These are phyloP conservation scores for Chondrus crispus DNA, from an alignment of 23 red algal genomes.

Conservation along the genomic window DNA sequence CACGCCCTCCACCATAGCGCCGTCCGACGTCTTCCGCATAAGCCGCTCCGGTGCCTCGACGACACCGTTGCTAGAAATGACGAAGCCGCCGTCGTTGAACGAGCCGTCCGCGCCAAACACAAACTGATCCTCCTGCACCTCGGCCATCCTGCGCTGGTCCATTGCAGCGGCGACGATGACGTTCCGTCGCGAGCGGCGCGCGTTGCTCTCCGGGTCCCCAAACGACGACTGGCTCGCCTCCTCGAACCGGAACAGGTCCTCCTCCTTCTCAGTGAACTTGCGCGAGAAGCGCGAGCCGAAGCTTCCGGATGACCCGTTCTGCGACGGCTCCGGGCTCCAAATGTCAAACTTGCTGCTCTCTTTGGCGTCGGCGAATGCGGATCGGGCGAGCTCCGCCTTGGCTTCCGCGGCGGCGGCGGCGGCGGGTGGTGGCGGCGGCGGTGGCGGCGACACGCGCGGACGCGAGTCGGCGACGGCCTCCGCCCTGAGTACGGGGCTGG, in stretches of 20 bases:
- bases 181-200: not conserved
- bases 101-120: constrained; percentile 56
- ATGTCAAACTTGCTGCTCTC: not conserved
- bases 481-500: too few relatives aligned
- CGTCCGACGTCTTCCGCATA: constrained; percentile 40
- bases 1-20: constrained; percentile 43
- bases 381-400: not conserved
- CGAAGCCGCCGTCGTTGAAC: constrained; percentile 70
- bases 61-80: constrained; percentile 51
- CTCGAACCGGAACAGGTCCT: not conserved
- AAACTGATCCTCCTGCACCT: constrained; percentile 52
- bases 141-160: not conserved
- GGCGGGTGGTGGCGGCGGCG: too few relatives aligned
- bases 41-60: constrained; percentile 47
- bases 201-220: not conserved
- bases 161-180: not conserved
- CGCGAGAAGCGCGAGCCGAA: not conserved
- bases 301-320: not conserved
- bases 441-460: too few relatives aligned
- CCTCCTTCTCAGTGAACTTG: not conserved
- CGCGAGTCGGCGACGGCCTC: too few relatives aligned
- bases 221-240: constrained; percentile 8
- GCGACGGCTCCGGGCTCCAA: not conserved
- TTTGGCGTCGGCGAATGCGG: not conserved
- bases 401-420: too few relatives aligned